Conservation (phyloP, 768 basidiomycete species). For the Sporobolomyces pararoseus region DNA sequence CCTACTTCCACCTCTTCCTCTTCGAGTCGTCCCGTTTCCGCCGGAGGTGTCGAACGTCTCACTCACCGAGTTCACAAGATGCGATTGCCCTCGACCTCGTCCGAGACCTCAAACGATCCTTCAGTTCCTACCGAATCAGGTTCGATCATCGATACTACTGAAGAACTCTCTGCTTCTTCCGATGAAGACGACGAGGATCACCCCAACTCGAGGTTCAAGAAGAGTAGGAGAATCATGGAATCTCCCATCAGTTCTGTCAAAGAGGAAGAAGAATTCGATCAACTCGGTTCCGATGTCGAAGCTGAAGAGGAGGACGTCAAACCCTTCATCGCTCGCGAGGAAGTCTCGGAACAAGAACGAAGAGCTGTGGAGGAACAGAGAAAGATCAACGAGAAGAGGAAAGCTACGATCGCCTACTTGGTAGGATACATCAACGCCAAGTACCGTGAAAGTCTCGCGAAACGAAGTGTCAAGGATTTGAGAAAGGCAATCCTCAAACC, state of each 20-base stretch:
- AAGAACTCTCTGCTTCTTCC: constrained; percentile 14
- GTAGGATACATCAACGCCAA: constrained; percentile 31
- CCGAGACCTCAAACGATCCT: background rate
- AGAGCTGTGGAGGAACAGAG: constrained; percentile 3
- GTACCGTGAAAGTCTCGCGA: constrained; percentile 29
- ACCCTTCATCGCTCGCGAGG: background rate
- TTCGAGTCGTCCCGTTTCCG: constrained; percentile 30
- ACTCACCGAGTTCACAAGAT: constrained; percentile 38
- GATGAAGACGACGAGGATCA: constrained; percentile 35
- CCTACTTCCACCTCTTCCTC: constrained; percentile 7
- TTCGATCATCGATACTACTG: constrained; percentile 2
- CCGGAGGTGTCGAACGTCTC: constrained; percentile 40
- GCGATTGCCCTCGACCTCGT: constrained; percentile 20
- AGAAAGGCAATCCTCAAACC: constrained; percentile 18
- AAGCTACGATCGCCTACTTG: constrained; percentile 30
- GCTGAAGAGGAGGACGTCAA: background rate
- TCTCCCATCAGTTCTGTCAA: constrained; percentile 13
- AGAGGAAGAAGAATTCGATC: background rate
- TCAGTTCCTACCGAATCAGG: background rate
- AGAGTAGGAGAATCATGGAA: constrained; percentile 8
- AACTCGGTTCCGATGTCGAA: background rate
- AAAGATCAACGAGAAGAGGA: constrained; percentile 1
- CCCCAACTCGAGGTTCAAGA: constrained; percentile 15
- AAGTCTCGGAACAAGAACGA: background rate
- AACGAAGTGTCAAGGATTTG: constrained; percentile 8